Evolutionary conservation across 805 yeast genomes (phyloP).

Genomic region (Myxozyma monticola): DNA sequence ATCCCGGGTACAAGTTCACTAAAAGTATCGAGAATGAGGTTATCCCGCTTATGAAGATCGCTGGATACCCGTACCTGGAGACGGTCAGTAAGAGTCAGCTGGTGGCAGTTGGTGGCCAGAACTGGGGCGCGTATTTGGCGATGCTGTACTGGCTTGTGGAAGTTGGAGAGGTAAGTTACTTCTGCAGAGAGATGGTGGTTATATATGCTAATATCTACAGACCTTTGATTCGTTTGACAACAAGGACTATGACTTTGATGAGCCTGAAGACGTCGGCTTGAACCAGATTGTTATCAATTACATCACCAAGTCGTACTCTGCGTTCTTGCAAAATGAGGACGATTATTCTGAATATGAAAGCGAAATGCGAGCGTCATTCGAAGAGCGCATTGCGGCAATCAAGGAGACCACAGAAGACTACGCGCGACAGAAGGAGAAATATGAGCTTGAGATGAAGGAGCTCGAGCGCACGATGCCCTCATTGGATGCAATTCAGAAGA

Average conservation of each 20-base stretch:
- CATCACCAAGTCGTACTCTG: conserved; percentile 64
- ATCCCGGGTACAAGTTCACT: conserved; percentile 72
- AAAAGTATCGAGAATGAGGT: conserved; percentile 75
- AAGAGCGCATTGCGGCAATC: conserved; percentile 52
- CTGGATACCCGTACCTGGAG: conserved; percentile 79
- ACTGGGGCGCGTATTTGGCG: conserved; percentile 82
- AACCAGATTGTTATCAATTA: conserved; percentile 59
- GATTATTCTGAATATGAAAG: conserved; percentile 56
- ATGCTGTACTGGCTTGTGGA: conserved; percentile 80
- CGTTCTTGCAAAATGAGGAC: conserved; percentile 64
- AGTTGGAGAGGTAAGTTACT: conserved; percentile 40
- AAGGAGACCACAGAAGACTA: conserved; percentile 48
- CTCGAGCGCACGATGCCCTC: conserved; percentile 49
- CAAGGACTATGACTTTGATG: conserved; percentile 38
- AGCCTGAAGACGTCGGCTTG: conserved; percentile 46
- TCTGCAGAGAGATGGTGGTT: background rate
- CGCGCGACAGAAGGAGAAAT: conserved; percentile 43
- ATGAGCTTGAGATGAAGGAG: conserved; percentile 45
- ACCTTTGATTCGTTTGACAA: conserved; percentile 46
- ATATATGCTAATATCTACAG: conserved; percentile 7
- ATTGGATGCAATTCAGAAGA: conserved; percentile 54
- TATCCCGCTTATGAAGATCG: conserved; percentile 58
- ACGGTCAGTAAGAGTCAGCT: conserved; percentile 80
- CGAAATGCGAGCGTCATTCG: conserved; percentile 59
- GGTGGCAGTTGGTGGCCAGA: conserved; percentile 82